Conservation (phyloP, 129 eudicot species). For the Lonicera japonica region DNA sequence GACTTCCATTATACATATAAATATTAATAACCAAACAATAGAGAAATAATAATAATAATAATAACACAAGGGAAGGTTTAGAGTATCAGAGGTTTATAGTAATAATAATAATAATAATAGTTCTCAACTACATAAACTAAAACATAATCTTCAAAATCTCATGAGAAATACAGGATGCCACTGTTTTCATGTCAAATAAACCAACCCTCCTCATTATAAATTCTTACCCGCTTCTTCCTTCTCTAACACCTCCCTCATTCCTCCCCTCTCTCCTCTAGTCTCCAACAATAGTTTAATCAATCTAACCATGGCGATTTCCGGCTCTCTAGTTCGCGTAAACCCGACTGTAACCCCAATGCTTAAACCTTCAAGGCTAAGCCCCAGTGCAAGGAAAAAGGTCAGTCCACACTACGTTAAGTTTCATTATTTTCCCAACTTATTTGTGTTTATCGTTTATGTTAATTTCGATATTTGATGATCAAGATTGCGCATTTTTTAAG, state of each 20-base stretch:
- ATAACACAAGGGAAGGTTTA: neutral
- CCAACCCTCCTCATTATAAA: neutral
- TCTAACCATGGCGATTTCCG: slow-evolving; percentile 44
- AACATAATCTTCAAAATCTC: neutral
- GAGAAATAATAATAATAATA: too few relatives aligned
- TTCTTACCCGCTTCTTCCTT: neutral
- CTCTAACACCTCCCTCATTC: neutral
- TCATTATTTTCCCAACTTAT: neutral
- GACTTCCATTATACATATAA: too few relatives aligned
- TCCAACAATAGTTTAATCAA: neutral
- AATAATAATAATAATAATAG: too few relatives aligned
- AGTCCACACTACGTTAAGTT: neutral
- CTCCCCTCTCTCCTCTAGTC: slow-evolving; percentile 24
- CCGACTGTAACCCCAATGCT: slow-evolving; percentile 26
- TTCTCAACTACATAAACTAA: too few relatives aligned
- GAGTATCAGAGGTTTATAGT: too few relatives aligned
- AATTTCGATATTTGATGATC: too few relatives aligned
- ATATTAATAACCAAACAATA: too few relatives aligned
- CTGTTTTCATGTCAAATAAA: neutral
- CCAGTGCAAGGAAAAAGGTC: slow-evolving; percentile 44
- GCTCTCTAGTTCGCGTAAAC: slow-evolving; percentile 33
- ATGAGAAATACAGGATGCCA: neutral
- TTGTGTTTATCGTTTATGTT: neutral
- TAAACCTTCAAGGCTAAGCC: slow-evolving; percentile 21
- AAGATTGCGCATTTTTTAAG: neutral